Percentiles rank a stretch among this genome's conserved stretches.
Conservation (phyloP, 495 filamentous ascomycete genomes). For the Hypoxylon intermedium region DNA sequence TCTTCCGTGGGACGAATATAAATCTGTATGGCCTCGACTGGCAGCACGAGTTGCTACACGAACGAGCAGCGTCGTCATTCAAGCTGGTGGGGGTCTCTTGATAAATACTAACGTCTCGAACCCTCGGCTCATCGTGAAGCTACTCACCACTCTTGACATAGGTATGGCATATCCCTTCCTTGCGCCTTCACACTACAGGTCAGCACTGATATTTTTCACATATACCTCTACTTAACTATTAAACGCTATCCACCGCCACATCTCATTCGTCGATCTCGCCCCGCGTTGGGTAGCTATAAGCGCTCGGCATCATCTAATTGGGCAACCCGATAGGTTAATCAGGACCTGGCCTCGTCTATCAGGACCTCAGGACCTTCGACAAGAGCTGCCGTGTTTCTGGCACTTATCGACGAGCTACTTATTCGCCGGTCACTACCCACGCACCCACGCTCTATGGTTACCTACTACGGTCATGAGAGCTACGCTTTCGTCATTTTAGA, state of each 20-base stretch:
- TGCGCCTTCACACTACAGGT: background rate
- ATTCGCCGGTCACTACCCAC: slow-evolving; percentile 13
- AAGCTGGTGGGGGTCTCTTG: background rate
- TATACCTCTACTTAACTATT: slow-evolving; percentile 9
- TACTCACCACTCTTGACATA: background rate
- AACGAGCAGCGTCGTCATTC: background rate
- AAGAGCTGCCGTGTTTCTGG: too few relatives aligned
- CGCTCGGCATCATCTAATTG: slow-evolving; percentile 36
- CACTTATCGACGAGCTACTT: slow-evolving; percentile 12
- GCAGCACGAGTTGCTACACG: slow-evolving; percentile 9
- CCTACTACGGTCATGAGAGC: slow-evolving; percentile 15
- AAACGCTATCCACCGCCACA: slow-evolving; percentile 15
- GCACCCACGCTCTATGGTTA: slow-evolving; percentile 12
- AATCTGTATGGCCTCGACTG: slow-evolving; percentile 14
- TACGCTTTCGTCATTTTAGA: slow-evolving; percentile 22
- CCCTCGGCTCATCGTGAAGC: background rate
- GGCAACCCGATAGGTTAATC: slow-evolving; percentile 26
- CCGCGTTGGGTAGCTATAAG: slow-evolving; percentile 40
- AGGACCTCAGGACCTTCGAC: background rate
- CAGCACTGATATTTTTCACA: slow-evolving; percentile 3
- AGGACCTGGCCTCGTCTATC: slow-evolving; percentile 12
- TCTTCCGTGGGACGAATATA: slow-evolving; percentile 16
- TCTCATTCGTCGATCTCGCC: slow-evolving; percentile 35
- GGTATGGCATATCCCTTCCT: background rate
- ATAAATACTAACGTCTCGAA: background rate